Percentiles rank a stretch among this genome's conserved stretches.
Evolutionary conservation across 2,329 filamentous ascomycete species (phyloP).

Genomic region (Geosmithia flava): DNA sequence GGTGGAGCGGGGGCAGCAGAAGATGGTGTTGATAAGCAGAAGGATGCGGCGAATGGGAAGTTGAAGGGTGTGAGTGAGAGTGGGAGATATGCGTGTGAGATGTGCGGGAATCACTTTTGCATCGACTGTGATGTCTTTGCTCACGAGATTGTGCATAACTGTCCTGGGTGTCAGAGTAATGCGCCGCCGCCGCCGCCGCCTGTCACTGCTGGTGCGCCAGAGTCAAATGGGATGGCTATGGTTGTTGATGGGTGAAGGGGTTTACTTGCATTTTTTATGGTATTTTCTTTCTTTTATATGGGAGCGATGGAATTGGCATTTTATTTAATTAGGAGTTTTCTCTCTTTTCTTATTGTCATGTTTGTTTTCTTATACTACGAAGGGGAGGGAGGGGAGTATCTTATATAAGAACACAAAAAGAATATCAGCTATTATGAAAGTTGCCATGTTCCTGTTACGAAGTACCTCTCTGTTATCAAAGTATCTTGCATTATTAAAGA

Average conservation of each 20-base stretch:
- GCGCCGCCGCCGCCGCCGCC: too few relatives aligned
- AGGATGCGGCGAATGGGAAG: slow-evolving; percentile 12
- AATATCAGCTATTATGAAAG: too few relatives aligned
- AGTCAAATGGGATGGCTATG: slow-evolving; percentile 26
- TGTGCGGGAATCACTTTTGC: slow-evolving; percentile 87
- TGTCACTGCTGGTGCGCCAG: slow-evolving; percentile 7
- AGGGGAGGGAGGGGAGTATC: too few relatives aligned
- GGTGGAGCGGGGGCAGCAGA: slow-evolving; percentile 9
- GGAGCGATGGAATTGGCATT: neutral
- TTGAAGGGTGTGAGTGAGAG: slow-evolving; percentile 68
- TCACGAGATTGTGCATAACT: slow-evolving; percentile 92
- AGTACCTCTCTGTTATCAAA: too few relatives aligned
- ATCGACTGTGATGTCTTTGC: slow-evolving; percentile 96
- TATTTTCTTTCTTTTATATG: neutral
- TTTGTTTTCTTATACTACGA: too few relatives aligned
- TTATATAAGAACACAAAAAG: too few relatives aligned
- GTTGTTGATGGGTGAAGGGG: slow-evolving; percentile 23
- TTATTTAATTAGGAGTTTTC: neutral
- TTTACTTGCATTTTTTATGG: neutral
- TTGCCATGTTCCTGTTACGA: too few relatives aligned
- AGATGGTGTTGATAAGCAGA: slow-evolving; percentile 5
- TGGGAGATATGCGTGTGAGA: slow-evolving; percentile 75
- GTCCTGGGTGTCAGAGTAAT: slow-evolving; percentile 69
- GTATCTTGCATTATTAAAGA: too few relatives aligned
- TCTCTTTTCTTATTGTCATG: too few relatives aligned